Percentiles rank a stretch among this genome's conserved stretches.
These are phyloP conservation scores for Tetragonia tetragonoides DNA, from an alignment of 148 eudicot species.

Conservation along the genomic window DNA sequence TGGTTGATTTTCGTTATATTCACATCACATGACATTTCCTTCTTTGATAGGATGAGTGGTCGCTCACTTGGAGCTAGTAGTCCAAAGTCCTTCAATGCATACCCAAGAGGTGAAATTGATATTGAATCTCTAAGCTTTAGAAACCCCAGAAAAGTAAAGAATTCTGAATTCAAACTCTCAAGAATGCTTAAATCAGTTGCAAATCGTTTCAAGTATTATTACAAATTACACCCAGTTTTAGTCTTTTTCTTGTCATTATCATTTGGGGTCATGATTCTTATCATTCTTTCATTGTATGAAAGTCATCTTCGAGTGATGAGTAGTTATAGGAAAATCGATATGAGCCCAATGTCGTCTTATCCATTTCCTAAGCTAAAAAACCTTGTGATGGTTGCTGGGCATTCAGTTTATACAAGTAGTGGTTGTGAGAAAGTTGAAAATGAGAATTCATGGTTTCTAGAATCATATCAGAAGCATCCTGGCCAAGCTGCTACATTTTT, in stretches of 20 bases:
- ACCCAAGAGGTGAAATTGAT: conserved; percentile 77
- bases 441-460: conserved; percentile 92
- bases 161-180: conserved; percentile 31
- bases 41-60: conserved; percentile 53
- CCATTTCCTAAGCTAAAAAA: conserved; percentile 64
- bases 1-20: conserved; percentile 11
- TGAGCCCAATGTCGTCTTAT: conserved; percentile 24
- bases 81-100: conserved; percentile 73
- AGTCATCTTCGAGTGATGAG: conserved; percentile 28
- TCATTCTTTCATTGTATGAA: conserved; percentile 43
- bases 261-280: conserved; percentile 47
- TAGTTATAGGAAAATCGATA: conserved; percentile 33
- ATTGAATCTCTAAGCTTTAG: conserved; percentile 62
- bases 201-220: conserved; percentile 39
- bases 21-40: conserved; percentile 11
- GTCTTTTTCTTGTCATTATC: conserved; percentile 49
- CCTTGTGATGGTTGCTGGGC: conserved; percentile 99
- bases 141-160: conserved; percentile 51
- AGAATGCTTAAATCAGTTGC: conserved; percentile 58
- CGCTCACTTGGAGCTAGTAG: conserved; percentile 49
- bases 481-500: conserved; percentile 95
- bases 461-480: conserved; percentile 85
- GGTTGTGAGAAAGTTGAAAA: conserved; percentile 75
- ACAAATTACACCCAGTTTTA: conserved; percentile 61
- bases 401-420: conserved; percentile 92